A percentile compares a stretch with the other conserved stretches of the same genome.
phyloP scores from a whole-genome alignment of 2,329 filamentous ascomycete genomes.

The Aspergillus transmontanensis region DNA sequence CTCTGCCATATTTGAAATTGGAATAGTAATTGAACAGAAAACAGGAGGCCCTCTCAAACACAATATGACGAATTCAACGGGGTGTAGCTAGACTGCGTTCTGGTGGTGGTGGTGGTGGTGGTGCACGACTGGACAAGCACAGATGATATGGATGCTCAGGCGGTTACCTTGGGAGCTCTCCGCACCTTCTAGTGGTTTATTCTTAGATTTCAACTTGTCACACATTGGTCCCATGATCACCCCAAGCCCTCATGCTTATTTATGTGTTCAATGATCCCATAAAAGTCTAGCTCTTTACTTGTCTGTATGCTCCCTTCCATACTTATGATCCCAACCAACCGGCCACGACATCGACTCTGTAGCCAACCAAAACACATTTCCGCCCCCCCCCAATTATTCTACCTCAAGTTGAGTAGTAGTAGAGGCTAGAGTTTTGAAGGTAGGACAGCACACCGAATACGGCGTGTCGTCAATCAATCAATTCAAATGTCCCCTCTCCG shows the following conservation, averaged over 20 bases:
- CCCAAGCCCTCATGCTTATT: conserved; percentile 57
- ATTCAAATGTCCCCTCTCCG: too few relatives aligned
- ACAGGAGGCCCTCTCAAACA: not conserved
- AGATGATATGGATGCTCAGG: not conserved
- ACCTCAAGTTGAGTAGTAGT: too few relatives aligned
- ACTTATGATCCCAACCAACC: too few relatives aligned
- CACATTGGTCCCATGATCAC: conserved; percentile 67
- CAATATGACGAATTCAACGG: not conserved
- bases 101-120: not conserved
- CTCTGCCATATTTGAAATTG: not conserved
- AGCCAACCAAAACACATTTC: too few relatives aligned
- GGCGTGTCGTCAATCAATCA: not conserved
- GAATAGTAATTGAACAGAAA: not conserved
- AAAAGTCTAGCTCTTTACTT: too few relatives aligned
- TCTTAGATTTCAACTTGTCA: conserved; percentile 44
- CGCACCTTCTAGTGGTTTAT: conserved; percentile 20
- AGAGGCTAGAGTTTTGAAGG: too few relatives aligned
- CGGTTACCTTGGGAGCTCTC: conserved; percentile 14
- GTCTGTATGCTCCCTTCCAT: too few relatives aligned
- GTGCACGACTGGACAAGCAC: not conserved
- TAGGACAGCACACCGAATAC: too few relatives aligned
- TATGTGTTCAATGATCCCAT: conserved; percentile 68
- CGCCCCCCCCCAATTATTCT: too few relatives aligned
- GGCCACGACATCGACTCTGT: too few relatives aligned
- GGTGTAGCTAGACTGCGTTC: not conserved